These are phyloP conservation scores for Ophiostoma perfectum DNA, from an alignment of 2,329 filamentous ascomycete species.

Conservation along the genomic window DNA sequence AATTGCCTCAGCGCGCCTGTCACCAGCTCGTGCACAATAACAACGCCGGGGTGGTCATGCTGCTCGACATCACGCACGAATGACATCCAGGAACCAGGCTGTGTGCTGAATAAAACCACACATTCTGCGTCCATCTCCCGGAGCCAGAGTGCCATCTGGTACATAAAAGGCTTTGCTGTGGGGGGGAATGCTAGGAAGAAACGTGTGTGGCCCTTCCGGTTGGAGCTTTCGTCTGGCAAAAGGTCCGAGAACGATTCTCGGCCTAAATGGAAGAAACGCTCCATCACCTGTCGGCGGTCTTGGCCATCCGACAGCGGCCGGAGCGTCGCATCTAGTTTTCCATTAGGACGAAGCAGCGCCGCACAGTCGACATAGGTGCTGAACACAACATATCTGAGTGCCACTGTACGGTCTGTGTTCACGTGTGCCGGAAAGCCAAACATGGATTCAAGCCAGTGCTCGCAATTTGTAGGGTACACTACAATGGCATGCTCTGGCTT, in stretches of 20 bases:
- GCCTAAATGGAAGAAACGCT: slow-evolving; percentile 30
- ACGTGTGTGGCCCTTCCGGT: neutral
- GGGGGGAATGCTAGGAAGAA: slow-evolving; percentile 48
- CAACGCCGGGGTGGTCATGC: slow-evolving; percentile 29
- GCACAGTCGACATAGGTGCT: slow-evolving; percentile 28
- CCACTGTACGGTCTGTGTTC: slow-evolving; percentile 3
- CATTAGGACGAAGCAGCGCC: slow-evolving; percentile 23
- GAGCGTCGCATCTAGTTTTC: neutral
- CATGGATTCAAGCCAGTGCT: slow-evolving; percentile 32
- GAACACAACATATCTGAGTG: slow-evolving; percentile 39
- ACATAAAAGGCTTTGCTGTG: slow-evolving; percentile 33
- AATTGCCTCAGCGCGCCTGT: slow-evolving; percentile 38
- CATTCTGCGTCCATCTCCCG: slow-evolving; percentile 37
- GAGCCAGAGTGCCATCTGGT: slow-evolving; percentile 44
- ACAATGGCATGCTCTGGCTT: slow-evolving; percentile 36
- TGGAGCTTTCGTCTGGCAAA: neutral
- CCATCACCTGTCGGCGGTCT: slow-evolving; percentile 28
- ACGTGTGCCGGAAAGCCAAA: slow-evolving; percentile 22
- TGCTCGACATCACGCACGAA: slow-evolving; percentile 35
- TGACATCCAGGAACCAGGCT: slow-evolving; percentile 43
- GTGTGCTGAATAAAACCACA: slow-evolving; percentile 39
- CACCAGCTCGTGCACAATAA: slow-evolving; percentile 45
- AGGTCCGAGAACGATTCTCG: slow-evolving; percentile 31
- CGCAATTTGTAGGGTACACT: slow-evolving; percentile 37
- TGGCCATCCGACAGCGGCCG: neutral